phyloP scores from a whole-genome alignment of 1,284 basidiomycete species.

The Heterobasidion occidentale region DNA sequence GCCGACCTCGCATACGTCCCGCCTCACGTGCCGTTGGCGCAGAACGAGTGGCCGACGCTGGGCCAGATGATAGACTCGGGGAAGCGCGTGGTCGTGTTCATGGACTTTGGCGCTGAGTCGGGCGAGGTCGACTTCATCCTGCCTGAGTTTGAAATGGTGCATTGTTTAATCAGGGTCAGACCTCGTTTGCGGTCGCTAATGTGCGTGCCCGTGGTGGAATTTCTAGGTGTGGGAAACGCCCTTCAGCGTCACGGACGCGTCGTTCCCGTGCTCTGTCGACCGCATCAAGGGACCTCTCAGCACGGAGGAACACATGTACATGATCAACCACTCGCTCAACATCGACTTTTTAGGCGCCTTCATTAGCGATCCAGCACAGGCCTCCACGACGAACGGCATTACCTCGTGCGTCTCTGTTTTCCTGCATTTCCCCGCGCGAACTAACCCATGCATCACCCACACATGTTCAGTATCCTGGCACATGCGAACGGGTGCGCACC shows the following conservation, averaged over 20 bases:
- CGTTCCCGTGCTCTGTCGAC: conserved; percentile 69
- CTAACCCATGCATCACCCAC: neutral
- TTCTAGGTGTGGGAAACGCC: conserved; percentile 69
- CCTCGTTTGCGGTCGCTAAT: neutral
- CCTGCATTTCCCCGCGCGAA: neutral
- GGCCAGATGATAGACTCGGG: conserved; percentile 60
- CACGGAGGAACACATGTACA: conserved; percentile 41
- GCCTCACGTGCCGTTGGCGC: conserved; percentile 38
- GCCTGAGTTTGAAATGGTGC: conserved; percentile 52
- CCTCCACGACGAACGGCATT: conserved; percentile 34
- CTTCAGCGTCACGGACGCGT: conserved; percentile 49
- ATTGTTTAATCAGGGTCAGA: conserved; percentile 2
- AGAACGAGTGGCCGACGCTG: conserved; percentile 68
- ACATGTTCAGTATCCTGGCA: conserved; percentile 30
- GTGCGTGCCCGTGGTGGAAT: neutral
- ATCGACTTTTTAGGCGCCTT: conserved; percentile 26
- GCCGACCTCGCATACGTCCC: conserved; percentile 53
- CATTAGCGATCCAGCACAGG: conserved; percentile 30
- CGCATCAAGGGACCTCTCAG: conserved; percentile 46
- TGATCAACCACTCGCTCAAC: conserved; percentile 54
- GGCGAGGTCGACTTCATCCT: conserved; percentile 54
- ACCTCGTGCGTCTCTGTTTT: conserved; percentile 27
- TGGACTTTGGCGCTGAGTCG: conserved; percentile 38
- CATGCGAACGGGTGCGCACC: conserved; percentile 36
- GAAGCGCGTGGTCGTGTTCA: conserved; percentile 64